A percentile compares a stretch with the other conserved stretches of the same genome.
Evolutionary conservation across 805 yeast species (phyloP).

Genomic region (Metschnikowia bowlesiae): DNA sequence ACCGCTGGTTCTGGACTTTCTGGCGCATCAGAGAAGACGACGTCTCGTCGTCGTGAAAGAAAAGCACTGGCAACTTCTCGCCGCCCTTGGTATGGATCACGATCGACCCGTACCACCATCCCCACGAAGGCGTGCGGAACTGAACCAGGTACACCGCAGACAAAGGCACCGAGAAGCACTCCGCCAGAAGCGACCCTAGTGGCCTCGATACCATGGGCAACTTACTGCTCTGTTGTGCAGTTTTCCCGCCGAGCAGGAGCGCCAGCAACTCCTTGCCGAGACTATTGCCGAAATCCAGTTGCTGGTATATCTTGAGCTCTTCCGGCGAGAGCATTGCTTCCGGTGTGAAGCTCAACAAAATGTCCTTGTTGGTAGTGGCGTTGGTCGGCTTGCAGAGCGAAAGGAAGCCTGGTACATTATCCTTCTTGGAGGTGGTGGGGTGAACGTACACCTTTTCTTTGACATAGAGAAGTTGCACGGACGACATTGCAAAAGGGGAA

Average conservation of each 20-base stretch:
- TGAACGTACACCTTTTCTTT: conserved; percentile 80
- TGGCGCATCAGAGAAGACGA: conserved; percentile 67
- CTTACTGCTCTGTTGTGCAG: conserved; percentile 1
- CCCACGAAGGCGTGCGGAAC: conserved; percentile 75
- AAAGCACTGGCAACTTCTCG: conserved; percentile 73
- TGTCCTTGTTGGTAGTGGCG: conserved; percentile 45
- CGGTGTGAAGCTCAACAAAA: conserved; percentile 66
- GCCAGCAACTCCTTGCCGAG: conserved; percentile 18
- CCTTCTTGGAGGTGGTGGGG: conserved; percentile 66
- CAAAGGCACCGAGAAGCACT: conserved; percentile 52
- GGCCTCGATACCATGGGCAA: conserved; percentile 46
- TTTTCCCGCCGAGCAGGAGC: conserved; percentile 13
- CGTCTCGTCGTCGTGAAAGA: conserved; percentile 88
- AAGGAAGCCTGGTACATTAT: conserved; percentile 77
- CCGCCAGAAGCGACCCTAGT: conserved; percentile 25
- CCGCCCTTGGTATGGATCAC: conserved; percentile 65
- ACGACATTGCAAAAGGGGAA: conserved; percentile 22
- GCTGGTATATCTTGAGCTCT: conserved; percentile 43
- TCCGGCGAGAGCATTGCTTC: conserved; percentile 43
- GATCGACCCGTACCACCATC: conserved; percentile 91
- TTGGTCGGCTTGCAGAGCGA: conserved; percentile 55
- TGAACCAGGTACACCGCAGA: conserved; percentile 71
- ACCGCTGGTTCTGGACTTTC: conserved; percentile 53
- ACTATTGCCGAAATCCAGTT: conserved; percentile 38
- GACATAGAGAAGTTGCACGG: conserved; percentile 40